Conservation (phyloP, 371 early-diverging fungal species). For the Phascolomyces articulosus region DNA sequence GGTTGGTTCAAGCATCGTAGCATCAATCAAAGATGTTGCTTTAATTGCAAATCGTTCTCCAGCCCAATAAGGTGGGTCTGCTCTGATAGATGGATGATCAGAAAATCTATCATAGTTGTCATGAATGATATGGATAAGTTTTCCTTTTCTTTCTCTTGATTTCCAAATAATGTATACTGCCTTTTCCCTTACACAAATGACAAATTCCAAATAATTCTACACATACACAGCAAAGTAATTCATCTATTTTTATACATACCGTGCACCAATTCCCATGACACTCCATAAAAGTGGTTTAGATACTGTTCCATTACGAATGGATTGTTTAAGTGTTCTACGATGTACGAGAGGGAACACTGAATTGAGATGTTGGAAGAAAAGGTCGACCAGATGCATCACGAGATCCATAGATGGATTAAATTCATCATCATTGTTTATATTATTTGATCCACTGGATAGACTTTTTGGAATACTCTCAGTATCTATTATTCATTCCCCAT, state of each 20-base stretch:
- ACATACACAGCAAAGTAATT: too few relatives aligned
- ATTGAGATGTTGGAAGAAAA: constrained; percentile 62
- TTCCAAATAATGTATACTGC: too few relatives aligned
- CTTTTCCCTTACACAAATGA: too few relatives aligned
- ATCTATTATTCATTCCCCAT: too few relatives aligned
- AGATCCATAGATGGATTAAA: constrained; percentile 47
- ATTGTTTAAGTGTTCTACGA: constrained; percentile 31
- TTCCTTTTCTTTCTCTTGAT: not conserved
- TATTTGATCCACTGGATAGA: not conserved
- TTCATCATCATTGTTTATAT: not conserved
- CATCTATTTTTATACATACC: constrained; percentile 20
- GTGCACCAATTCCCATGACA: constrained; percentile 49
- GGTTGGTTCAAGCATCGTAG: constrained; percentile 52
- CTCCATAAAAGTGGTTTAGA: constrained; percentile 46
- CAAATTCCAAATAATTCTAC: too few relatives aligned
- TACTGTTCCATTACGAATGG: constrained; percentile 35
- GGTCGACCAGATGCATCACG: constrained; percentile 55
- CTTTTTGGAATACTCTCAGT: not conserved
- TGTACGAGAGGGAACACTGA: constrained; percentile 63
- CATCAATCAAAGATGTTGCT: constrained; percentile 40
- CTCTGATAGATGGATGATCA: constrained; percentile 40
- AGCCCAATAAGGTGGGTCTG: constrained; percentile 51
- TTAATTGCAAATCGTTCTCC: constrained; percentile 48
- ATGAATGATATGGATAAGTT: not conserved
- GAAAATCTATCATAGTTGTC: constrained; percentile 34